Conservation (phyloP, 192 early-diverging fungal species). For the Cladochytrium replicatum region DNA sequence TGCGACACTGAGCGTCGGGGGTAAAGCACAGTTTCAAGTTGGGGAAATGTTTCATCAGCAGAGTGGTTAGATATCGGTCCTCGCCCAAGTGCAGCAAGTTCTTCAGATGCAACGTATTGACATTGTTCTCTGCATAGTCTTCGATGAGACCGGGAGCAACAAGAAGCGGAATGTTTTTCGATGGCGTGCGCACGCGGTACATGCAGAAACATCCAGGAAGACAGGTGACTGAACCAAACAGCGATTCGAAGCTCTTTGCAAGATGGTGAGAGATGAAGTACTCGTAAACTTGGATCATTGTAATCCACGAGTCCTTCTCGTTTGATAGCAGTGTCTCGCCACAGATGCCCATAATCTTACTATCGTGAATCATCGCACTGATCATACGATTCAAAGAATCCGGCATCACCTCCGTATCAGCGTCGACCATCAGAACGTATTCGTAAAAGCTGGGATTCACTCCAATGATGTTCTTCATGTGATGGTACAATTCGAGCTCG, state of each 20-base stretch:
- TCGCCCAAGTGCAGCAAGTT: slow-evolving; percentile 97
- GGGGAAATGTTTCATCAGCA: slow-evolving; percentile 93
- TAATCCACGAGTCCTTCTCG: slow-evolving; percentile 83
- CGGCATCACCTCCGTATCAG: slow-evolving; percentile 44
- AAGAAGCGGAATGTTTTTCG: slow-evolving; percentile 82
- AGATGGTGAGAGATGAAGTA: slow-evolving; percentile 99
- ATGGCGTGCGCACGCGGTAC: slow-evolving; percentile 91
- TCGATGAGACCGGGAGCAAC: slow-evolving; percentile 79
- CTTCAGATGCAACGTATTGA: slow-evolving; percentile 97
- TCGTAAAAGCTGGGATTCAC: slow-evolving; percentile 73
- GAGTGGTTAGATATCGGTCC: slow-evolving; percentile 84
- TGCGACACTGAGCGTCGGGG: slow-evolving; percentile 84
- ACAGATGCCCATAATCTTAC: slow-evolving; percentile 63
- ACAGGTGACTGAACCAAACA: slow-evolving; percentile 99
- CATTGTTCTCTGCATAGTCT: slow-evolving; percentile 88
- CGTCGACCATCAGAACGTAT: slow-evolving; percentile 52
- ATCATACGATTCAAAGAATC: slow-evolving; percentile 45
- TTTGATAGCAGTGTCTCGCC: slow-evolving; percentile 89
- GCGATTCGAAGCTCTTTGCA: slow-evolving; percentile 94
- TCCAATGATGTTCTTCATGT: slow-evolving; percentile 78
- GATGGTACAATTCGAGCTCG: slow-evolving; percentile 72
- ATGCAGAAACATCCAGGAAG: slow-evolving; percentile 97
- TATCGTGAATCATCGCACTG: slow-evolving; percentile 49
- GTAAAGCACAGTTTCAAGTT: slow-evolving; percentile 91
- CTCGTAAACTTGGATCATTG: slow-evolving; percentile 95